Evolutionary conservation across 2,329 filamentous ascomycete species (phyloP), one percentile per base, ranked within the genome.

Genomic region (Aspergillus jensenii): DNA sequence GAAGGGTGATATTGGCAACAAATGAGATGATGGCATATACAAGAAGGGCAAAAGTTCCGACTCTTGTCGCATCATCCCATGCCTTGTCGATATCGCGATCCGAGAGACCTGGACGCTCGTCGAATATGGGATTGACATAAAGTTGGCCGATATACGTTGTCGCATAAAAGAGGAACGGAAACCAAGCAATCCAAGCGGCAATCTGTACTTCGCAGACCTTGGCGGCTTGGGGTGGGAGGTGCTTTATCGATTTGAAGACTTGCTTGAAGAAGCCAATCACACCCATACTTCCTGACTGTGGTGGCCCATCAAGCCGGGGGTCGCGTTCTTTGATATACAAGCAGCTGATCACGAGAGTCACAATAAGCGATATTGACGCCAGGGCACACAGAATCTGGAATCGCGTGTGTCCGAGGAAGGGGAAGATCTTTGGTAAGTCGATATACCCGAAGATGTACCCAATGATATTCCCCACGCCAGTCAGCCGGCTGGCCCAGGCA

Each of bases 61-160:
- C 83, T 37, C 93, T 85, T 1, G 93, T 97, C 2, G 90, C 93
- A 58, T 87, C 81, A 72, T 96, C 92, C 81, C 93, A 96, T 1
- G 93, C 82, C 50, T 81, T 76, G 68, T 96, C 88, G 59, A 97
- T 86, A 67, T 97, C 87, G 15, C 84, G 81, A 0, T 88, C 83
- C 0, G 87, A 84, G 81, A 96, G 88, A 71, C 93, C 78, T 0
- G 91, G 92, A 65, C 96, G 90, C 52, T 84, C 79, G 63, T 87
- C 82, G 52, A 97, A 87, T 65, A 84, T 90, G 0, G 91, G 91
- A 70, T 96, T 89, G 17, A 91, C 90, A 67, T 96, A 96, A 56
- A 98, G 90, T 71, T 96, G 91, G 61, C 90, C 93, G 65, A 97
- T 89, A 73, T 95, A 98, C 17, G 91, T 96, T 1, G 92, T 96